phyloP scores from a whole-genome alignment of 1,139 yeast genomes.

The Williopsis jadinii region DNA sequence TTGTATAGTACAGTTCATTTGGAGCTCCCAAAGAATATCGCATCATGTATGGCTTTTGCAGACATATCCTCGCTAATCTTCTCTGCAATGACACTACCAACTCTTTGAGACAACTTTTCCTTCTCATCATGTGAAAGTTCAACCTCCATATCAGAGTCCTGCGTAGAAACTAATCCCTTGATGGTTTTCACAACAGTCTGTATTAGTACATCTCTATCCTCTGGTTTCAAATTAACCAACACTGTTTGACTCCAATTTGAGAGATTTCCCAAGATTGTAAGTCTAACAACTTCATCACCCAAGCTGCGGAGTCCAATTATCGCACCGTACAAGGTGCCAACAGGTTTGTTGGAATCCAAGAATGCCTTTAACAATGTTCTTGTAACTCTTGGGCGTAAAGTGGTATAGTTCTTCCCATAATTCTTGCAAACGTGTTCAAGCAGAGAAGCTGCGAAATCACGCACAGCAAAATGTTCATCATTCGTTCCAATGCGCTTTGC shows the following conservation, averaged over 20 bases:
- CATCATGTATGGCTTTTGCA: constrained; percentile 47
- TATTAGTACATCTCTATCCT: constrained; percentile 40
- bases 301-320: constrained; percentile 75
- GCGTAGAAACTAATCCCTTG: constrained; percentile 32
- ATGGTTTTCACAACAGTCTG: constrained; percentile 51
- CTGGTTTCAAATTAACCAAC: constrained; percentile 25
- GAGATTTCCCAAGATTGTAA: constrained; percentile 77
- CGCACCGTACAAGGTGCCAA: constrained; percentile 92
- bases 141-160: constrained; percentile 29
- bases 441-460: constrained; percentile 85
- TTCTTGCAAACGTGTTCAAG: constrained; percentile 68
- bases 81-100: constrained; percentile 55
- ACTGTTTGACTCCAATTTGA: constrained; percentile 71
- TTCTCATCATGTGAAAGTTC: constrained; percentile 37
- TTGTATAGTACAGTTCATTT: constrained; percentile 2
- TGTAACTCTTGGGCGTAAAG: constrained; percentile 89
- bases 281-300: constrained; percentile 84
- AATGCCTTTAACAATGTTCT: constrained; percentile 88
- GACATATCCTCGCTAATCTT: constrained; percentile 45
- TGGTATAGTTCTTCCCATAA: constrained; percentile 82
- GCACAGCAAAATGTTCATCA: constrained; percentile 43
- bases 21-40: constrained; percentile 72
- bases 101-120: constrained; percentile 43
- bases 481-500: constrained; percentile 76
- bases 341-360: constrained; percentile 65